Base-by-base conservation (phyloP, 2,329 filamentous ascomycete genomes). In the Botrytis hyacinthi region DNA sequence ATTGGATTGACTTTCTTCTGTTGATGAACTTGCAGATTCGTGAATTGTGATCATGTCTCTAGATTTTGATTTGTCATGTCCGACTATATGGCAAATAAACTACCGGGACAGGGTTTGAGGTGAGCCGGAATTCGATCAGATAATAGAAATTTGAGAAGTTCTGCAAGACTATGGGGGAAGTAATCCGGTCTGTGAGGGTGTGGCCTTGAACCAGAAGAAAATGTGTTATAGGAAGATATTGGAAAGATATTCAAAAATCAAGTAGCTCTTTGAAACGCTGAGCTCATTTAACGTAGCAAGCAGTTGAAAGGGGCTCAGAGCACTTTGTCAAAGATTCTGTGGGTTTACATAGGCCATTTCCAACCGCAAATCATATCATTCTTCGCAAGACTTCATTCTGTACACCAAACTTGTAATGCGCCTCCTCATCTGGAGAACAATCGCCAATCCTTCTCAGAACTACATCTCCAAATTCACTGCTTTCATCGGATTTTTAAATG, bases 401-500 rank as follows among this genome's bases (percentile, higher is more conserved):
- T 1, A 46, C 18, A 46, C 18, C 18, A 46, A 46, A 46, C 10
- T 42, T 16, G 72, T 61, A 76, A 16, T 54, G 6, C 9, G 66
- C 51, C 65, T 63, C 71, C 61, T 68, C 48, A 46, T 57, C 61
- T 18, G 22, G 54, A 35, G 35, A 46, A 9, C 44, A 48, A 37
- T 66, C 57, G 3, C 48, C 65, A 35, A 42, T 37, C 1, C 46
- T 42, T 18, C 5, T 32, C 29, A 54, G 16, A 20, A 42, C 54
- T 57, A 37, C 4, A 68, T 70, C 73, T 6, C 65, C 73, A 20
- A 76, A 57, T 5, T 65, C 70, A 72, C 62, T 1, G 32, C 59
- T 32, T 29, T 54, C 75, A 77, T 75, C 69, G 75, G 32, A 14
- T 18, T 62, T 4, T 72, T 29, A 61, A 61, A 76, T 3, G 73